phyloP scores from a whole-genome alignment of 495 filamentous ascomycete species.

The Lophiostoma macrostomum region DNA sequence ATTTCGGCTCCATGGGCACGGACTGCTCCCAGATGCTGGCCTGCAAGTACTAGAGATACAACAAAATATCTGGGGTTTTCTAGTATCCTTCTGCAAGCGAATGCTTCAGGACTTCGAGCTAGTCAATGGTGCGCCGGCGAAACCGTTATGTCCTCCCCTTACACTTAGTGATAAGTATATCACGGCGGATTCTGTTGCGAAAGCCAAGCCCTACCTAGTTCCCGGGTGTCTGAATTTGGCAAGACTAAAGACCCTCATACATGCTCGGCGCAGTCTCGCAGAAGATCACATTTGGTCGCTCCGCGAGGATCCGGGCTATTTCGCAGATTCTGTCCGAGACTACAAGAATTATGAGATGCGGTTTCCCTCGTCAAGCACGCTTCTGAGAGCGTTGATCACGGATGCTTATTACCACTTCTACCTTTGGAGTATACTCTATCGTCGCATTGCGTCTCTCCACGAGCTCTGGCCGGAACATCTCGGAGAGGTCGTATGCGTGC shows the following conservation, averaged over 20 bases:
- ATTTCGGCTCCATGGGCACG: conserved; percentile 30
- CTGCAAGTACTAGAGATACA: conserved; percentile 49
- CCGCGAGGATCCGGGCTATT: conserved; percentile 55
- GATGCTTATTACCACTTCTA: conserved; percentile 33
- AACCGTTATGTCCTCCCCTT: conserved; percentile 37
- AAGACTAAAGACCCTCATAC: conserved; percentile 42
- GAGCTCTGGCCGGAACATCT: no score
- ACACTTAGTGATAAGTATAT: conserved; percentile 16
- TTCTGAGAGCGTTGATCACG: conserved; percentile 33
- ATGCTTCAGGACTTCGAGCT: conserved; percentile 46
- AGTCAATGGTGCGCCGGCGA: conserved; percentile 27
- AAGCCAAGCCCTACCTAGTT: conserved; percentile 48
- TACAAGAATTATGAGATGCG: conserved; percentile 45
- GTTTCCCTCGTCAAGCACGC: conserved; percentile 36
- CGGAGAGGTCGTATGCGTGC: no score
- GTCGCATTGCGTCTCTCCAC: no score
- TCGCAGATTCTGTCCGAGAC: conserved; percentile 39
- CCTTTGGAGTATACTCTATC: no score
- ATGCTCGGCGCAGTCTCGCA: conserved; percentile 38
- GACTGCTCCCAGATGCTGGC: conserved; percentile 45
- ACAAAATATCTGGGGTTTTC: conserved; percentile 44
- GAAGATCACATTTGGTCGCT: conserved; percentile 52
- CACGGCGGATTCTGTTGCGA: conserved; percentile 38
- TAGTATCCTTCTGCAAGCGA: conserved; percentile 39
- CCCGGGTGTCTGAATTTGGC: conserved; percentile 44